Evolutionary conservation across 1,284 basidiomycete species (phyloP).

Genomic region (Taiwanofungus camphoratus): DNA sequence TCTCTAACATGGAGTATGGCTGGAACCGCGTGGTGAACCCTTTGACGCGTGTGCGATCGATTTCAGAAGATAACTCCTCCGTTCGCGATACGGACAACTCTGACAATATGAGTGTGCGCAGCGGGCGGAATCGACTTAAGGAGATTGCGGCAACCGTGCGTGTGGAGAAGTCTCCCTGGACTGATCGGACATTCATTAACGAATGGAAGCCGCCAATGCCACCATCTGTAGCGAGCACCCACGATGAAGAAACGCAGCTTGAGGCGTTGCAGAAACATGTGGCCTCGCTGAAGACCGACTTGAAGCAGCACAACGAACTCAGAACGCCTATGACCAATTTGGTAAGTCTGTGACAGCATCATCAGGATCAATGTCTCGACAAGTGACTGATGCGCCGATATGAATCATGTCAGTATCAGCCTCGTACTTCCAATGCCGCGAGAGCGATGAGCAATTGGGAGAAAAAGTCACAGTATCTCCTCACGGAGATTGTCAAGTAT

Average conservation of each 20-base stretch:
- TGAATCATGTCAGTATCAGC: conserved; percentile 58
- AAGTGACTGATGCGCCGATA: background rate
- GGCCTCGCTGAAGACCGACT: conserved; percentile 68
- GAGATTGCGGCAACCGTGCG: conserved; percentile 61
- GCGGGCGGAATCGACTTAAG: conserved; percentile 60
- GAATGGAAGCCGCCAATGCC: conserved; percentile 93
- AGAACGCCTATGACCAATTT: conserved; percentile 79
- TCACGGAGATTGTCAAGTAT: conserved; percentile 93
- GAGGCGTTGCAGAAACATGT: conserved; percentile 83
- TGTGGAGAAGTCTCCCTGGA: conserved; percentile 58
- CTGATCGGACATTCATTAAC: conserved; percentile 77
- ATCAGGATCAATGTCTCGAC: too few species aligned
- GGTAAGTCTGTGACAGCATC: conserved; percentile 42
- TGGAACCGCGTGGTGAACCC: conserved; percentile 79
- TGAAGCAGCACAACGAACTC: conserved; percentile 80
- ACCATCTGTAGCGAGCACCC: conserved; percentile 76
- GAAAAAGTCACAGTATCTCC: conserved; percentile 81
- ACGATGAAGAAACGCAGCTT: conserved; percentile 89
- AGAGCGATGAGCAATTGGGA: conserved; percentile 92
- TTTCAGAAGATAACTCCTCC: conserved; percentile 49
- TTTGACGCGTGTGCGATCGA: conserved; percentile 44
- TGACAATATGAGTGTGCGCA: conserved; percentile 65
- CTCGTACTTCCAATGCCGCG: conserved; percentile 64
- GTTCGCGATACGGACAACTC: conserved; percentile 45
- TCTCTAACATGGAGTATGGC: conserved; percentile 99